Evolutionary conservation across 2,329 filamentous ascomycete species (phyloP), one percentile per base, ranked within the genome.

Genomic region (Coniella lustricola): DNA sequence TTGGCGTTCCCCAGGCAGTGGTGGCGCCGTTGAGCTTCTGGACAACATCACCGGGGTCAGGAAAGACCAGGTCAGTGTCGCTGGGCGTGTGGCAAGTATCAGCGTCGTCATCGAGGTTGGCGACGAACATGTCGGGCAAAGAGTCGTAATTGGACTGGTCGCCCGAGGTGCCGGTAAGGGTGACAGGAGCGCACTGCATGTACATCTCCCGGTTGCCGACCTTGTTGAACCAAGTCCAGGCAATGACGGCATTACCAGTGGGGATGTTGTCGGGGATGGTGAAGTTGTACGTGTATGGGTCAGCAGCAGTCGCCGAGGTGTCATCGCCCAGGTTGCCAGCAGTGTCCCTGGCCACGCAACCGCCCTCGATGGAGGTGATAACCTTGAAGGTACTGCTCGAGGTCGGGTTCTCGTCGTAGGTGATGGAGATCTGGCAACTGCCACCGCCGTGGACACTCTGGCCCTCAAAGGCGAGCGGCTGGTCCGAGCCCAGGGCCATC

Each of bases 141-240:
- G 68, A 64, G 34, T 78, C 62, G 53, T 84, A 77, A 55, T 77
- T 77, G 2, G 71, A 65, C 48, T 79, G 59, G 37, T 66, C 64
- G 45, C 77, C 77, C 0, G 67, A 68, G 0, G 54, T 55, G 8
- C 78, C 78, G 0, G 78, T 79, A 20, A 97, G 74, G 0, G 73
- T 76, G 41, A 95, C 66, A 0, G 87, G 81, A 0, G 85, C 88
- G 58, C 91, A 98, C 76, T 95, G 94, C 90, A 95, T 95, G 75
- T 97, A 96, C 76, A 95, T 89, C 64, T 97, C 93, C 1, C 90
- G 84, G 71, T 95, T 95, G 3, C 93, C 93, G 9, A 95, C 61
- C 51, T 85, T 85, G 73, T 97, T 97, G 67, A 95, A 81, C 93
- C 93, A 97, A 1, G 89, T 89, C 90, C 90, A 97, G 0, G 88